A percentile compares a stretch with the other conserved stretches of the same genome.
Conservation (phyloP, 2,329 filamentous ascomycete genomes). For the Corinectria fuckeliana region DNA sequence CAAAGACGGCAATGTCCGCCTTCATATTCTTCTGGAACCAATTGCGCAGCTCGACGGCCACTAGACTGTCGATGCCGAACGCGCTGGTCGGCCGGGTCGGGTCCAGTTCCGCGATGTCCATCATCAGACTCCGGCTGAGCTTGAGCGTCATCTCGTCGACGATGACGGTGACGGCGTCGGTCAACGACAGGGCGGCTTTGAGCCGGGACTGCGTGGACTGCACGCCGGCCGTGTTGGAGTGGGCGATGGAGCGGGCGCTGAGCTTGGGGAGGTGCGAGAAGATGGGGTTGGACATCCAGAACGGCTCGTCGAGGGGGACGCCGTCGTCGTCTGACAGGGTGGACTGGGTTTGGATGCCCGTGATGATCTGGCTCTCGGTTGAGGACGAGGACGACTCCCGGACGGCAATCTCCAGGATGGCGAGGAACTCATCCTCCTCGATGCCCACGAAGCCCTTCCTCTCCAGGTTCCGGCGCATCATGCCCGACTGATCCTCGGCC, state of each 20-base stretch:
- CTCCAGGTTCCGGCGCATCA: not conserved
- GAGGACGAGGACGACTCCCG: not conserved
- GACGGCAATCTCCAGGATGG: not conserved
- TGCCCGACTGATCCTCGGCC: not conserved
- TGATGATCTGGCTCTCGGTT: not conserved
- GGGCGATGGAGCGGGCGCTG: not conserved
- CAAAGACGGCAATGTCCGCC: constrained; percentile 5
- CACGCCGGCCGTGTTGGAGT: not conserved
- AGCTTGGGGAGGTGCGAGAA: not conserved
- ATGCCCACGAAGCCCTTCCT: not conserved
- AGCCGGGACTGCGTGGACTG: not conserved
- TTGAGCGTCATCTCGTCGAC: not conserved
- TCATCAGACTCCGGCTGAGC: not conserved
- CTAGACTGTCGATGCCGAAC: constrained; percentile 2
- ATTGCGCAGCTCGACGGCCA: constrained; percentile 10
- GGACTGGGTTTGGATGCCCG: not conserved
- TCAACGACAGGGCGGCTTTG: not conserved
- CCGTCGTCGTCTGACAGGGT: not conserved
- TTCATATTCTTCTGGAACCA: constrained; percentile 10
- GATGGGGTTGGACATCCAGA: not conserved
- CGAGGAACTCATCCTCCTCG: not conserved
- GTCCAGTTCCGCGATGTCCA: not conserved
- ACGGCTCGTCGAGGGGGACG: not conserved
- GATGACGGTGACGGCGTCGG: not conserved
- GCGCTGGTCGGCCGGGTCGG: not conserved